Base-by-base conservation (phyloP, 371 early-diverging fungal species). In the Mortierella sp. region DNA sequence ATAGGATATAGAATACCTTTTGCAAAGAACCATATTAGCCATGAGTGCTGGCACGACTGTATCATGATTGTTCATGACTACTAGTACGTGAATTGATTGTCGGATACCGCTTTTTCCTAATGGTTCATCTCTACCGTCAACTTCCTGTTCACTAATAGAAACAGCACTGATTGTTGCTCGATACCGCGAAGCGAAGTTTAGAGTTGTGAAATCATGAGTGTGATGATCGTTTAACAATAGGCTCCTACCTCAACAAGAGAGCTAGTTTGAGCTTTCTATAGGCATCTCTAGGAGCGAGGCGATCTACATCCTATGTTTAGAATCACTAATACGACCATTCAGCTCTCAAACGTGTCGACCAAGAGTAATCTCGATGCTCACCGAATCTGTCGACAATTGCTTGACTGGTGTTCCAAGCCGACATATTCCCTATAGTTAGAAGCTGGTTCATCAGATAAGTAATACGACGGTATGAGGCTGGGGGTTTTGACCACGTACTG, bases 231-330 rank as follows among this genome's bases (percentile, higher is more conserved):
- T 49, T 49, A 2, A 5, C 3, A 20, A 37, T n/a, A n/a, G 40
- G 22, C 10, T 54, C 5, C 18, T 78, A 81, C 83, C 83, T 81
- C 6, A 81, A 32, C 9, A 81, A 26, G 1, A 81, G 70, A 0
- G 83, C 73, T n/a, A 81, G 49, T 37, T 81, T 81, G 22, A 81
- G 70, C 58, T 76, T 81, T 24, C 83, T 61, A 54, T 63, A 76
- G 12, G 64, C 40, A 24, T 60, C 37, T 26, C 16, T 45, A 12
- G 83, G 83, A 3, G 45, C 62, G 9, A 71, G 37, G 8, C 35
- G 52, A 28, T 74, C 80, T 79, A 28, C 39, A 32, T 22, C 18
- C 14, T 0, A 20, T 8, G 35, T 30, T 54, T 20, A 30, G 24
- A n/a, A 9, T 24, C 35, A 58, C 28, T 16, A 35, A 20, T 1